Base-by-base conservation (phyloP, 2,329 filamentous ascomycete species). In the Alternaria consortialis region DNA sequence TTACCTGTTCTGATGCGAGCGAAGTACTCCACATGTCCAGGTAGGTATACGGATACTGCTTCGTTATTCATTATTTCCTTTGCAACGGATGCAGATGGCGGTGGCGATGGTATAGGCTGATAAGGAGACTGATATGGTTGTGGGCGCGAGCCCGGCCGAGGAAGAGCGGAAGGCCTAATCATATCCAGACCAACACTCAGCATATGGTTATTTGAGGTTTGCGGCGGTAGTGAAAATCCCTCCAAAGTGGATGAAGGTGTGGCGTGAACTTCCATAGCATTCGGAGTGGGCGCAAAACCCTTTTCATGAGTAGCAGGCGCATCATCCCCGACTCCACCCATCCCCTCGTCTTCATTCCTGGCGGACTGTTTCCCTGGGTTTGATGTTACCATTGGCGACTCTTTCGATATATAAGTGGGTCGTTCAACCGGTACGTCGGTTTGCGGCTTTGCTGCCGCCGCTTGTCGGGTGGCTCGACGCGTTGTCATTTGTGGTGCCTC, bases 381-480 rank as follows among this genome's bases (percentile, higher is more conserved):
- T 27, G 11, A 11, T 40, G 23, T 23, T 39, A 17, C 12, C 23
- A 40, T 52, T 1, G 32, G 34, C 34, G 46, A 20, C 32, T 36
- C 37, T 4, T 12, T 13, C 20, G 32, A 37, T 1, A 32, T 25
- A 25, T 15, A 23, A 7, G 34, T 25, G 29, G 13, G 5, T 15
- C 3, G 20, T 3, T 50, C 8, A 31, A 27, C 31, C 8, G 46
- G 20, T 36, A 31, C 46, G 13, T 50, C 23, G 2, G 34, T 37
- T 13, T 37, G 23, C 1, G 8, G 2, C 0, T 42, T 43, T 27
- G 15, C 42, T 8, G 43, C 46, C n/a, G 52, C 60, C 20, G 63
- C 66, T 17, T 47, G 62, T 23, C 68, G 59, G 8, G 64, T 61
- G n/a, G 57, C 60, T 55, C 61, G 67, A 20, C 67, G 62, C 5